Evolutionary conservation across 192 early-diverging fungal genomes (phyloP), one percentile per base, ranked within the genome.

Genomic region (Coemansia sp.): DNA sequence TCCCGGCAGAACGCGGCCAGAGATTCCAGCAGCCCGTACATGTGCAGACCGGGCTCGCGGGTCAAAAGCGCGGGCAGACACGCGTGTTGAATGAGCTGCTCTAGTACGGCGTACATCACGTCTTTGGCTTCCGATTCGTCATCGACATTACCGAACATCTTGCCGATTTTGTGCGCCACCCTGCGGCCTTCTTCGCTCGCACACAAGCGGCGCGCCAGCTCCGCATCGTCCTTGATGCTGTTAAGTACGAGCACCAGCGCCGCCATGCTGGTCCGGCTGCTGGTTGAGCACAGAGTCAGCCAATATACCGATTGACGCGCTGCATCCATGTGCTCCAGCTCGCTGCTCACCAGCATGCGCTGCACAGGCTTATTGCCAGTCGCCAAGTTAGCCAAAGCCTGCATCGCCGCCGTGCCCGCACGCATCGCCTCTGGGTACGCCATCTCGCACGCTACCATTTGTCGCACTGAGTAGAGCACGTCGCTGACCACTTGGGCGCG

Each of bases 1-100:
- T 76, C 64, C n/a, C 52, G 62, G 63, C 73, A 76, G 30, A 66
- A 66, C 4, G 65, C 73, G 4, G 73, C 66, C 23, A 76, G 53
- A 0, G 66, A 58, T 12, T 76, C 62, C 12, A 69, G 50, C 24
- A 65, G 37, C 17, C 73, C 73, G 38, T 52, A 65, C 50, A 25
- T 44, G 11, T 53, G 49, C 5, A 61, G n/a, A 4, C 25, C 24
- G 2, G 52, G 17, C 24, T 45, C 55, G 1, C 18, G 14, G 1
- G 47, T 22, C 13, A 75, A 55, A 39, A 75, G 51, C 12, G 8
- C n/a, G 0, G 38, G 25, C 3, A 76, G 55, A 19, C 50, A 45
- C 11, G 56, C 57, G 40, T 14, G 3, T 34, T 58, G 51, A 8
- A 63, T 66, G 9, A 76, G 17, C 40, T 60, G 51, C 25, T 33